Evolutionary conservation across 2,329 filamentous ascomycete genomes (phyloP).

Genomic region (Diplodia mutila): DNA sequence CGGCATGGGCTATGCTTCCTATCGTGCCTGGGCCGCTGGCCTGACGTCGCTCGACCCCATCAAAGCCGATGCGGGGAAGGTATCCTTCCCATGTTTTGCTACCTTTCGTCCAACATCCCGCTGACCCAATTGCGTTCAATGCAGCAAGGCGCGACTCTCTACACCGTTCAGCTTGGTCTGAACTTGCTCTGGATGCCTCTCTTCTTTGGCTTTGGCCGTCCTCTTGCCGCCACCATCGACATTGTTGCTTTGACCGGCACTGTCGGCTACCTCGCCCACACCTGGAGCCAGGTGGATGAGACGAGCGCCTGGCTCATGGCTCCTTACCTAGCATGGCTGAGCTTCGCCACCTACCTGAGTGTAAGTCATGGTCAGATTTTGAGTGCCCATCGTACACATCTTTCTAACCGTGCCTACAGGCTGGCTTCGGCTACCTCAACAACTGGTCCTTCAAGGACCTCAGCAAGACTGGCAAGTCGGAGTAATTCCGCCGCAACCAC

Average conservation of each 20-base stretch:
- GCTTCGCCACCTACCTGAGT: conserved; percentile 85
- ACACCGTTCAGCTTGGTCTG: conserved; percentile 81
- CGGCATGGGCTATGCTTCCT: conserved; percentile 85
- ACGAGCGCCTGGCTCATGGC: conserved; percentile 73
- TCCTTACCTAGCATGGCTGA: conserved; percentile 84
- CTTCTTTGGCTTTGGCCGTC: conserved; percentile 79
- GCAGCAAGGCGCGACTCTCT: conserved; percentile 72
- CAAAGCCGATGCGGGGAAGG: conserved; percentile 63
- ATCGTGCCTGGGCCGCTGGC: conserved; percentile 71
- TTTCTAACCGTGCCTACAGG: conserved; percentile 30
- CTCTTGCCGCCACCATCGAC: conserved; percentile 74
- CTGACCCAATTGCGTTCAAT: neutral
- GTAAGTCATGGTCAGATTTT: conserved; percentile 37
- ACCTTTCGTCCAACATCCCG: neutral
- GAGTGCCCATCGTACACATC: too few relatives aligned
- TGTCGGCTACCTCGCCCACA: conserved; percentile 72
- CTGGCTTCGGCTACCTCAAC: conserved; percentile 44
- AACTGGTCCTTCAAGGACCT: conserved; percentile 42
- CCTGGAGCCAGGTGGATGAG: conserved; percentile 75
- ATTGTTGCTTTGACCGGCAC: conserved; percentile 72
- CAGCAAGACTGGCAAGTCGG: conserved; percentile 1
- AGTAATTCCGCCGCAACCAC: neutral
- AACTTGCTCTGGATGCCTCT: conserved; percentile 92
- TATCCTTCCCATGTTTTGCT: conserved; percentile 27
- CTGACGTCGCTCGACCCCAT: conserved; percentile 55